Evolutionary conservation across 495 filamentous ascomycete genomes (phyloP).

Genomic region (Penicillium fimorum): DNA sequence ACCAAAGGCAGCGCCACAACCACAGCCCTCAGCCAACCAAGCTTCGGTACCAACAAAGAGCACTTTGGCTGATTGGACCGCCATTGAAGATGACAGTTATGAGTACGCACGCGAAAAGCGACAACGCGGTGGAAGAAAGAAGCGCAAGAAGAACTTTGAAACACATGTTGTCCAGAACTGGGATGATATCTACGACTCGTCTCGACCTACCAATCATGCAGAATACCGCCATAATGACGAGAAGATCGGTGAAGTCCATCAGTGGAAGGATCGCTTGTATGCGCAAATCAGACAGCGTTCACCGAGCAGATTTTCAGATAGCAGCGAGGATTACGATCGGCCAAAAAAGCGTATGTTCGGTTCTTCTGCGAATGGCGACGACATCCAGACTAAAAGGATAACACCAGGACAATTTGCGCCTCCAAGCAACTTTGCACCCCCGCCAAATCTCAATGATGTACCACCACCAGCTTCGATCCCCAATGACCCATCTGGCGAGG

Average conservation of each 20-base stretch:
- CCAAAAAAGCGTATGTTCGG: slow-evolving; percentile 51
- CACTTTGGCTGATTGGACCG: slow-evolving; percentile 82
- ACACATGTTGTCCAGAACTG: slow-evolving; percentile 67
- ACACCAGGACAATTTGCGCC: slow-evolving; percentile 67
- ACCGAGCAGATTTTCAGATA: slow-evolving; percentile 55
- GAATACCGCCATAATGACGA: slow-evolving; percentile 88
- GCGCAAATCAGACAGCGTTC: slow-evolving; percentile 62
- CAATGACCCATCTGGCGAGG: slow-evolving; percentile 64
- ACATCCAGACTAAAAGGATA: slow-evolving; percentile 6
- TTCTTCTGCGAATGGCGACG: neutral
- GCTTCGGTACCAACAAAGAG: slow-evolving; percentile 48
- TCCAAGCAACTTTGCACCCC: slow-evolving; percentile 71
- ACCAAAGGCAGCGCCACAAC: slow-evolving; percentile 37
- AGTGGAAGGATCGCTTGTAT: slow-evolving; percentile 87
- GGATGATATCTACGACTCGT: slow-evolving; percentile 91
- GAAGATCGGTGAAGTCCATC: slow-evolving; percentile 70
- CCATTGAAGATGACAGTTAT: slow-evolving; percentile 72
- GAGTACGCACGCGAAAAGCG: slow-evolving; percentile 61
- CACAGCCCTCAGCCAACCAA: slow-evolving; percentile 26
- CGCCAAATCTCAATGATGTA: slow-evolving; percentile 50
- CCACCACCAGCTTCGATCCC: slow-evolving; percentile 41
- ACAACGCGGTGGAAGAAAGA: slow-evolving; percentile 78
- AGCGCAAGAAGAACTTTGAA: slow-evolving; percentile 78
- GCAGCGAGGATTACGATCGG: slow-evolving; percentile 54
- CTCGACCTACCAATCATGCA: slow-evolving; percentile 78